Evolutionary conservation across 495 filamentous ascomycete species (phyloP), one percentile per base, ranked within the genome.

Genomic region (Penicillium arizonense): DNA sequence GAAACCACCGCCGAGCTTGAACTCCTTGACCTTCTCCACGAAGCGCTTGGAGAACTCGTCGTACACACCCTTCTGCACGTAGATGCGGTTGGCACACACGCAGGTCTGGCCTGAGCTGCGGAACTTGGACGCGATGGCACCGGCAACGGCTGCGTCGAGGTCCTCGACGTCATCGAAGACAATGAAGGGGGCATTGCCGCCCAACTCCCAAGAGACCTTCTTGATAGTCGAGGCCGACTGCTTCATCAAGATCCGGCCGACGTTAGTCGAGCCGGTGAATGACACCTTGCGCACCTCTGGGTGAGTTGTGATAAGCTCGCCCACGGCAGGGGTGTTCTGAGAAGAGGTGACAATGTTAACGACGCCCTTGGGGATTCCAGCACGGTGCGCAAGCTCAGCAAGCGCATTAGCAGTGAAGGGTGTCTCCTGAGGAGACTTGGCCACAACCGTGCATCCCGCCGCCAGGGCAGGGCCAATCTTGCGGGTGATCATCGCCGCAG

Each of bases 111-210:
- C 91, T 0, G 87, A 91, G 38, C 83, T 86, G 24, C 91, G 83
- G 82, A 96, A 96, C 69, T 96, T 96, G 63, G 79, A 85, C 23
- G 82, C 67, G 42, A 96, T 77, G 7, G 87, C 88, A 6, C 88
- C 91, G 1, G 80, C 75, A 5, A 96, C 87, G 5, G 91, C 91
- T 0, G 74, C 70, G 50, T 90, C 88, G 34, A 96, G 69, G 62
- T 96, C 87, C 30, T 91, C 88, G 13, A 72, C 72, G 61, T 96
- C 91, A 49, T 95, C 88, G 58, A 96, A 96, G 14, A 96, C 89
- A 47, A 96, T 95, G 73, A 96, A 95, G 2, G 91, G 91, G 0
- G 90, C 87, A 66, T 96, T 96, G 18, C 91, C 91, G 42, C 91
- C 91, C 0, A 96, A 81, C 63, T 96, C 92, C 62, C 96, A 85